phyloP scores from a whole-genome alignment of 2,329 filamentous ascomycete genomes.

The Venturia oleaginea region DNA sequence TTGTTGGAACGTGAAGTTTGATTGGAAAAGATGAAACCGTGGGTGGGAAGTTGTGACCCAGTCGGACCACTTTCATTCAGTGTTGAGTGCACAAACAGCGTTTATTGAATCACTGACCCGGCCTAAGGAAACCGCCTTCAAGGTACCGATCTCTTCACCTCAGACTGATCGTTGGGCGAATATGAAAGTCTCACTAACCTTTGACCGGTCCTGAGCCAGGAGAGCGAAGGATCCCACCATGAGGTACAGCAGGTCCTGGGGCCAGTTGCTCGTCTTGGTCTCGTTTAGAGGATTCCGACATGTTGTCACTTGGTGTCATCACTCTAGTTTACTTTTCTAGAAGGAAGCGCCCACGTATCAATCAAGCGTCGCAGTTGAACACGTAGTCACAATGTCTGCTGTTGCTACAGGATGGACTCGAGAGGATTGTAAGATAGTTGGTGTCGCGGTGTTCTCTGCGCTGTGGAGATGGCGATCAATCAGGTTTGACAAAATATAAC shows the following conservation, averaged over 20 bases:
- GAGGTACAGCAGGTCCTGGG: not conserved
- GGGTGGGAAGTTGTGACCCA: not conserved
- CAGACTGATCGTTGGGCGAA: too few relatives aligned
- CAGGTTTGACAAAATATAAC: not conserved
- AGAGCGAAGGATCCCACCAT: constrained; percentile 1
- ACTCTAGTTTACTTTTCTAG: not conserved
- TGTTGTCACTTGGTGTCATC: not conserved
- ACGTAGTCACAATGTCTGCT: not conserved
- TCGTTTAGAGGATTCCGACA: constrained; percentile 1
- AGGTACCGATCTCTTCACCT: not conserved
- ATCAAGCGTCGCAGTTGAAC: not conserved
- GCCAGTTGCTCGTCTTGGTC: not conserved
- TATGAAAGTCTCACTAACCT: constrained; percentile 7
- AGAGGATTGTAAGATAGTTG: not conserved
- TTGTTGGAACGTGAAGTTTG: not conserved
- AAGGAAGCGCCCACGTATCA: not conserved
- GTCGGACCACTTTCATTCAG: not conserved
- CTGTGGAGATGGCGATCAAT: not conserved
- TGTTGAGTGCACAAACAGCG: not conserved
- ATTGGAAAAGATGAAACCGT: not conserved
- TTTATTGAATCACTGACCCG: not conserved
- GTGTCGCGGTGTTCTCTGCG: not conserved
- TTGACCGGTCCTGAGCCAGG: constrained; percentile 12
- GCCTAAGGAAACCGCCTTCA: not conserved
- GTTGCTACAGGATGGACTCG: not conserved